Conservation (phyloP, 805 yeast genomes). For the Schwanniomyces yamadae region DNA sequence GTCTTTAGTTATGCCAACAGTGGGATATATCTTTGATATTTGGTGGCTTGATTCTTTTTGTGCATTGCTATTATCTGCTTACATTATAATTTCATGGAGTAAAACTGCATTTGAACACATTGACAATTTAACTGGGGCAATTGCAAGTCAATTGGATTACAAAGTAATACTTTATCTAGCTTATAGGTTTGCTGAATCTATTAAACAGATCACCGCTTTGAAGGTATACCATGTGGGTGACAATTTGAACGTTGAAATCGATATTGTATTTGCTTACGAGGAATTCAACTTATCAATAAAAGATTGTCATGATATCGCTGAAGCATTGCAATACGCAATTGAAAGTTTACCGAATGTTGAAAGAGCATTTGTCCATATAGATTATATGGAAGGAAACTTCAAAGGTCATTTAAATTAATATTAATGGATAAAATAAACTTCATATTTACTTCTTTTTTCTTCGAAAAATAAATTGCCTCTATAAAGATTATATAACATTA, state of each 20-base stretch:
- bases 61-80: slow-evolving; percentile 60
- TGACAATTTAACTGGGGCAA: slow-evolving; percentile 71
- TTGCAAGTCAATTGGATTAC: slow-evolving; percentile 60
- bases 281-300: slow-evolving; percentile 50
- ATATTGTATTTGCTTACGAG: slow-evolving; percentile 49
- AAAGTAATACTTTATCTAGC: slow-evolving; percentile 68
- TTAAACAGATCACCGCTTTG: slow-evolving; percentile 61
- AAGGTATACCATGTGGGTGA: slow-evolving; percentile 81
- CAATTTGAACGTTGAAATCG: slow-evolving; percentile 72
- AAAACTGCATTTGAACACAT: slow-evolving; percentile 68
- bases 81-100: slow-evolving; percentile 65
- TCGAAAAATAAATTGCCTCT: too few relatives aligned
- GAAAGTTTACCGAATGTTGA: slow-evolving; percentile 78
- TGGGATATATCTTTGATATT: slow-evolving; percentile 49
- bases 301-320: slow-evolving; percentile 80
- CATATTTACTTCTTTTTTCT: too few relatives aligned
- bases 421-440: not conserved
- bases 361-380: slow-evolving; percentile 79
- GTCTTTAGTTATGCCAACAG: slow-evolving; percentile 66
- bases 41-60: slow-evolving; percentile 82
- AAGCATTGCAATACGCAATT: slow-evolving; percentile 75
- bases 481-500: too few relatives aligned
- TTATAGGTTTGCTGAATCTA: slow-evolving; percentile 64
- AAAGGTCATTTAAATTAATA: slow-evolving; percentile 37
- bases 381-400: slow-evolving; percentile 50